Conservation (phyloP, 2,329 filamentous ascomycete genomes). For the Byssoonygena ceratinophila region DNA sequence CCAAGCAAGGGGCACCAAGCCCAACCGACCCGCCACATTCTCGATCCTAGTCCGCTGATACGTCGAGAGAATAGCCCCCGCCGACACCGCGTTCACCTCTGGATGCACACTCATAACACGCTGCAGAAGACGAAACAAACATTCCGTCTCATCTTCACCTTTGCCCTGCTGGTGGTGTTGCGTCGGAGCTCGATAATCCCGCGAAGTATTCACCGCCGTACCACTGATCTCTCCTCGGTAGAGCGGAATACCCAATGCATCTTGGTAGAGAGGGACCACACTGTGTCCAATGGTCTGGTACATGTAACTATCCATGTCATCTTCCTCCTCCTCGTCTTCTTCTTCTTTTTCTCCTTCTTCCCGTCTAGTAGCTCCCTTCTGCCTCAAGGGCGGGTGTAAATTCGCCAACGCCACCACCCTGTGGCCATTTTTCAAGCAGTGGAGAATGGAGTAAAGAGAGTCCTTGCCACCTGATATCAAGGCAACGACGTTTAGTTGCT, state of each 20-base stretch:
- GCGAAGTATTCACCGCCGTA: slow-evolving; percentile 55
- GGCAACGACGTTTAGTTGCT: slow-evolving; percentile 63
- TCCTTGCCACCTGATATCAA: slow-evolving; percentile 95
- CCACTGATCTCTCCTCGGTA: slow-evolving; percentile 72
- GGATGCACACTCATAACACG: slow-evolving; percentile 60
- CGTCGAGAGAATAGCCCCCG: slow-evolving; percentile 84
- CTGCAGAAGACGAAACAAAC: slow-evolving; percentile 63
- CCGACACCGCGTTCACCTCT: slow-evolving; percentile 72
- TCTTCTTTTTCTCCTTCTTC: slow-evolving; percentile 26
- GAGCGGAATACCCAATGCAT: slow-evolving; percentile 68
- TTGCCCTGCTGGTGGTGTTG: too few species aligned
- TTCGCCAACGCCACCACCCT: slow-evolving; percentile 80
- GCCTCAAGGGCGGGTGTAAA: slow-evolving; percentile 51
- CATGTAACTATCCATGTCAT: slow-evolving; percentile 95
- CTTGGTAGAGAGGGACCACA: slow-evolving; percentile 72
- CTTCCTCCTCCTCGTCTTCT: slow-evolving; percentile 34
- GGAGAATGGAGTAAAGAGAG: slow-evolving; percentile 84
- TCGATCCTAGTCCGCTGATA: slow-evolving; percentile 97
- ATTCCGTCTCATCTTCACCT: slow-evolving; percentile 71
- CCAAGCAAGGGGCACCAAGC: slow-evolving; percentile 70
- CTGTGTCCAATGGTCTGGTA: slow-evolving; percentile 94
- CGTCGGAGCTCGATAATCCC: slow-evolving; percentile 70
- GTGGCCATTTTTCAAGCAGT: slow-evolving; percentile 80
- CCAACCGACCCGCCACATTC: slow-evolving; percentile 75
- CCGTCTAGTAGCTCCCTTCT: slow-evolving; percentile 1